Evolutionary conservation across 305 asterid genomes (phyloP).

Genomic region (Plantago coronopus): DNA sequence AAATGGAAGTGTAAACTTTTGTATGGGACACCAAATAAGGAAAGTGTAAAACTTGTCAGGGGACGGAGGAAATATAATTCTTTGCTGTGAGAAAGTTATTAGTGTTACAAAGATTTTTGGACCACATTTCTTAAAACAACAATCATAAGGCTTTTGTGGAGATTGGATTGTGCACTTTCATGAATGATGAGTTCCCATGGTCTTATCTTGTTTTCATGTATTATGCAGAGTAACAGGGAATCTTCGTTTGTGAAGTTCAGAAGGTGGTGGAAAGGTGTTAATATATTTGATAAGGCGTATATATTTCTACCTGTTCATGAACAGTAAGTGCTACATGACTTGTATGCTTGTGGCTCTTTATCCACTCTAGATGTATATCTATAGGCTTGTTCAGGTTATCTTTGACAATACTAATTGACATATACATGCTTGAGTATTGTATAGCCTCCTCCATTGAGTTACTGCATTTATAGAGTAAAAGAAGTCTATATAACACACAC

Average conservation of each 20-base stretch:
- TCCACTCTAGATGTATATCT: conserved; percentile 4
- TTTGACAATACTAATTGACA: not conserved
- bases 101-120: not conserved
- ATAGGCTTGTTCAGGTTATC: conserved; percentile 6
- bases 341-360: conserved; percentile 5
- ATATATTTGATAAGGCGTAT: conserved; percentile 81
- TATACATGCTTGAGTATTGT: too few relatives aligned
- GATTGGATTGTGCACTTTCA: conserved; percentile 19
- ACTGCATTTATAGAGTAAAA: too few relatives aligned
- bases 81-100: not conserved
- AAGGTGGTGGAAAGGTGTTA: conserved; percentile 98
- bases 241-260: conserved; percentile 69
- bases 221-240: conserved; percentile 52
- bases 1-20: too few relatives aligned
- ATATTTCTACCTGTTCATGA: conserved; percentile 86
- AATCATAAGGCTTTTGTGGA: not conserved
- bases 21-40: too few relatives aligned
- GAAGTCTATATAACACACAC: too few relatives aligned
- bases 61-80: too few relatives aligned
- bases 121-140: too few relatives aligned
- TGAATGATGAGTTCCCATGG: conserved; percentile 10
- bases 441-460: too few relatives aligned
- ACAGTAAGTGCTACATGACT: conserved; percentile 45
- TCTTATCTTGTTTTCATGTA: conserved; percentile 11
- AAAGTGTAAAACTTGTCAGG: too few relatives aligned